Base-by-base conservation (phyloP, 768 basidiomycete species). In the Boletus sp. region DNA sequence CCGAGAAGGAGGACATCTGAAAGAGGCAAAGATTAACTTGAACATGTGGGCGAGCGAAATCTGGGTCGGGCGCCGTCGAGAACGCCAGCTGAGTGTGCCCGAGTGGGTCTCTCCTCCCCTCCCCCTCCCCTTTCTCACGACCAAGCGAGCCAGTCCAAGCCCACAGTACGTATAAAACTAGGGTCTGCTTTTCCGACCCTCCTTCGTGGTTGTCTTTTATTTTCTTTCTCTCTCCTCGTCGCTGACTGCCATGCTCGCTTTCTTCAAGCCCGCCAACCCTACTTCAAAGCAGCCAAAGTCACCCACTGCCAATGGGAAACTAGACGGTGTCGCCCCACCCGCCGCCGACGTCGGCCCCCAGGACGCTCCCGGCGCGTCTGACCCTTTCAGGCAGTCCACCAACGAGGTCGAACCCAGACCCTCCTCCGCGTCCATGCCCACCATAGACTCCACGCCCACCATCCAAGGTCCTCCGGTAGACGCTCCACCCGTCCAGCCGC, bases 81-180 rank as follows among this genome's bases (percentile, higher is more conserved):
- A 3, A 8, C 11, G 14, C 28, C 32, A 32, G 41, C 41, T 15
- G 45, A 56, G 36, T 6, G n/a, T 14, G 42, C 37, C 55, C 36
- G 24, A 33, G 28, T 42, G 36, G 39, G 45, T 7, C 49, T 54
- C 40, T 52, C 37, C 20, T 46, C 54, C 29, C 30, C 50, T 20
- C 35, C 28, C 24, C 35, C 41, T 37, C 36, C n/a, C 47, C 44
- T 61, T 71, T 70, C 70, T 70, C 70, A 70, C 70, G 68, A 50
- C 39, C 47, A 62, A 69, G 60, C 61, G 67, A 57, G 56, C 14
- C 17, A 29, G 17, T 20, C 41, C 33, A 14, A n/a, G 5, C 57
- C 46, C 17, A 20, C 44, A 40, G 67, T 69, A 70, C 68, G 68
- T 70, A 66, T 67, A 69, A 72, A 67, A 47, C 20, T 24, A 29